phyloP scores from a whole-genome alignment of 1,139 yeast species.

The Candida labiduridarum region DNA sequence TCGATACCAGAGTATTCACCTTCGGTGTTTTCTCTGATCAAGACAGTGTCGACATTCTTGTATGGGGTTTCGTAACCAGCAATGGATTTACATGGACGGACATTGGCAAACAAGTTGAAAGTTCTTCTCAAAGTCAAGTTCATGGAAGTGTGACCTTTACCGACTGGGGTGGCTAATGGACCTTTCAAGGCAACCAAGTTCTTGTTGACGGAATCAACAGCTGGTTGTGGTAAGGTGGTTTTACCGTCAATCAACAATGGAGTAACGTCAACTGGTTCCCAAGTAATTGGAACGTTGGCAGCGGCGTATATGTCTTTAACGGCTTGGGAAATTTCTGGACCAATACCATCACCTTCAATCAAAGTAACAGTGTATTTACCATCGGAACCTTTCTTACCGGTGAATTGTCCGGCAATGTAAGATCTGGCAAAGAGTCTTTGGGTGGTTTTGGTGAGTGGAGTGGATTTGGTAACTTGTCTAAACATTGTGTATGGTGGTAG shows the following conservation, averaged over 20 bases:
- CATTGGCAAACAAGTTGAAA: constrained; percentile 93
- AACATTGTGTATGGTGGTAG: constrained; percentile 30
- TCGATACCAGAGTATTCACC: constrained; percentile 99
- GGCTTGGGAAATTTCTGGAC: constrained; percentile 91
- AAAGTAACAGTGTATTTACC: constrained; percentile 91
- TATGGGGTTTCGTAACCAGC: constrained; percentile 95
- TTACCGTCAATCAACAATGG: constrained; percentile 91
- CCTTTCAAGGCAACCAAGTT: constrained; percentile 96
- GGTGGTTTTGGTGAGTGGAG: constrained; percentile 21
- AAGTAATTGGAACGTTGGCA: constrained; percentile 91
- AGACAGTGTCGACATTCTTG: constrained; percentile 90
- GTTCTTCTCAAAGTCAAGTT: constrained; percentile 97
- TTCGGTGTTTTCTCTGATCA: constrained; percentile 98
- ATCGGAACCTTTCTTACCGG: constrained; percentile 47
- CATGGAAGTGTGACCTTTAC: constrained; percentile 97
- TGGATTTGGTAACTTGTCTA: constrained; percentile 42
- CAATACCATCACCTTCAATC: constrained; percentile 99
- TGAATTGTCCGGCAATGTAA: constrained; percentile 53
- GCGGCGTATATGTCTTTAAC: constrained; percentile 90
- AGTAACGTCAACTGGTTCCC: constrained; percentile 97
- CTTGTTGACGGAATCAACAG: constrained; percentile 89
- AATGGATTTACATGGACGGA: constrained; percentile 94
- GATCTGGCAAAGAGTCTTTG: constrained; percentile 47
- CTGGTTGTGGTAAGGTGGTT: constrained; percentile 91
- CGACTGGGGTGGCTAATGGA: constrained; percentile 97